Evolutionary conservation across 345 rosid species (phyloP), one percentile per base, ranked within the genome.

Genomic region (Dipteronia sinensis): DNA sequence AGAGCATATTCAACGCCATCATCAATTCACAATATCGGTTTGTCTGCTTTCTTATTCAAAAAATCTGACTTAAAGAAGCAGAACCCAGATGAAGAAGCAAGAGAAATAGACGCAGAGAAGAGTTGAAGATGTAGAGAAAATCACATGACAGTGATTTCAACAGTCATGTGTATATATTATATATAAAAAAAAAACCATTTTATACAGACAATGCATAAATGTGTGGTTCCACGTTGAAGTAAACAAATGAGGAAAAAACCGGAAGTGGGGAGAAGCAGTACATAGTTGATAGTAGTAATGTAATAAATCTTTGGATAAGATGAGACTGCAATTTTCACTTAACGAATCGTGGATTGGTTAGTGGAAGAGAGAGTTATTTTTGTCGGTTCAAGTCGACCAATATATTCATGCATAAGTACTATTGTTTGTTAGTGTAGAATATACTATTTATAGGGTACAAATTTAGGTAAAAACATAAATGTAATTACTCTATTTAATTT

Each of bases 1-100:
- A 84, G 20, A 86, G 78, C 76, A 91, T 80, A 84, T 91, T 95
- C 59, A 95, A 85, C 29, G 97, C 90, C 98, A 92, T 93, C 76
- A 62, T 34, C 65, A 31, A 9, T 55, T 2, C 13, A 31, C 75
- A 15, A 31, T 34, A 17, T 44, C 51, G 8, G 4, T 19, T 9
- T 38, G 17, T 7, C 38, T 42, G 46, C 10, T 12, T 44, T 10
- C 10, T 46, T 29, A n/a, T 34, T 22, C 55, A 6, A 46, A 46
- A 58, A 42, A 46, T 42, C 22, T 12, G 16, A 5, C 23, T 2
- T 31, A 10, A 10, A n/a, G 17, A 55, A 6, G 46, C 17, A 31
- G 19, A 16, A 38, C 7, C 42, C 27, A 19, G n/a, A 17, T 13
- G 51, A 38, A 22, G 62, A 20, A 59, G 15, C 0, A 22, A 23